These are phyloP conservation scores for Cicer chorassanicum DNA, from an alignment of 306 rosid species.

Conservation along the genomic window DNA sequence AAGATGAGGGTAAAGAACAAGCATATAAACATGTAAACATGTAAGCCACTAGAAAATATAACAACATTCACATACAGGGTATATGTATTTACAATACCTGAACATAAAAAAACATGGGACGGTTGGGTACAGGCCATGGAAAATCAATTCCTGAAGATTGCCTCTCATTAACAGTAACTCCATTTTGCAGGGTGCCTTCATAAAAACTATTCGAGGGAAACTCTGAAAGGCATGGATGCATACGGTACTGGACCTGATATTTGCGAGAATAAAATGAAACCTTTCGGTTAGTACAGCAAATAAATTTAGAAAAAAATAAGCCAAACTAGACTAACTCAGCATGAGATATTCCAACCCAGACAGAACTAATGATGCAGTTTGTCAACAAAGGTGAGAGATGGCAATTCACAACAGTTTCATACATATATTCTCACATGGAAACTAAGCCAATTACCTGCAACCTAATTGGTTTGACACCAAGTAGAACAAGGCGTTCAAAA, in stretches of 20 bases:
- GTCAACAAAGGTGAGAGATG: background rate
- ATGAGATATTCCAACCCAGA: slow-evolving; percentile 16
- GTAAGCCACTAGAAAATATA: slow-evolving; percentile 29
- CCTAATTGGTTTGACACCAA: slow-evolving; percentile 96
- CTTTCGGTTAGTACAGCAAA: background rate
- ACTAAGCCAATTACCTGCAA: slow-evolving; percentile 74
- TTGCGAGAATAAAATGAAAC: slow-evolving; percentile 34
- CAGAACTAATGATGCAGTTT: slow-evolving; percentile 6
- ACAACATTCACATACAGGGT: slow-evolving; percentile 6
- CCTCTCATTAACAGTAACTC: slow-evolving; percentile 95
- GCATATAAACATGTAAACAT: slow-evolving; percentile 2
- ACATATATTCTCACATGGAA: background rate
- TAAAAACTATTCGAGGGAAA: slow-evolving; percentile 99
- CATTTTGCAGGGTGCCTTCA: slow-evolving; percentile 98
- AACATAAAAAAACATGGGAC: slow-evolving; percentile 98
- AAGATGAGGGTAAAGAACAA: background rate
- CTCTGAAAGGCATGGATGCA: slow-evolving; percentile 98
- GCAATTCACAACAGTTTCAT: slow-evolving; percentile 27
- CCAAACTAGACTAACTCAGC: slow-evolving; percentile 6
- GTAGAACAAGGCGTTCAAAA: slow-evolving; percentile 95
- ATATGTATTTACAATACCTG: slow-evolving; percentile 63
- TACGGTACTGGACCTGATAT: slow-evolving; percentile 96
- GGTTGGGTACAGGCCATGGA: slow-evolving; percentile 99
- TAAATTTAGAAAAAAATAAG: slow-evolving; percentile 14
- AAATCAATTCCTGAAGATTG: slow-evolving; percentile 94